Conservation (phyloP, 345 rosid genomes). For the Aethionema arabicum region DNA sequence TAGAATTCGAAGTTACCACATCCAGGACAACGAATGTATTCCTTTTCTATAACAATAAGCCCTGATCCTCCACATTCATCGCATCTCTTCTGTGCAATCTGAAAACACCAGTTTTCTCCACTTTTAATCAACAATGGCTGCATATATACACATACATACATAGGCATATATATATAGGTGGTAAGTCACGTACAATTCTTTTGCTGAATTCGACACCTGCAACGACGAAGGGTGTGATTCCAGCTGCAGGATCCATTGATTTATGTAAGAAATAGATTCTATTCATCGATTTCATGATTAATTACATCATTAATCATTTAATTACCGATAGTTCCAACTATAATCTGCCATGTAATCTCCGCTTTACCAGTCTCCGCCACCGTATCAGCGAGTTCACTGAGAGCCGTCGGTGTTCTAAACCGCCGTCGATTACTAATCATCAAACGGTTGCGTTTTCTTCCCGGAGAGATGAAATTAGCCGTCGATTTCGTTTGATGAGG, state of each 20-base stretch:
- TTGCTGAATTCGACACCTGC: conserved; percentile 94
- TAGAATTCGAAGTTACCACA: conserved; percentile 43
- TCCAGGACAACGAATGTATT: conserved; percentile 60
- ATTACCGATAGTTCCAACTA: conserved; percentile 68
- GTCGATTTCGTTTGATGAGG: conserved; percentile 35
- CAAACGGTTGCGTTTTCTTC: conserved; percentile 18
- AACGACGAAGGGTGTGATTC: conserved; percentile 67
- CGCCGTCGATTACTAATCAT: conserved; percentile 21
- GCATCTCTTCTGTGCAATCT: conserved; percentile 82
- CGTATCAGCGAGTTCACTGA: conserved; percentile 40
- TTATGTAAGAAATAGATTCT: conserved; percentile 16
- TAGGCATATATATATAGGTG: neutral
- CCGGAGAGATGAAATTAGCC: conserved; percentile 12
- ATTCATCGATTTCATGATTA: neutral
- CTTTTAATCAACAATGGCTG: neutral
- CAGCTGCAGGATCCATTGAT: conserved; percentile 68
- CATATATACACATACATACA: neutral
- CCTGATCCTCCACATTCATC: conserved; percentile 73
- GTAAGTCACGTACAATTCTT: conserved; percentile 55
- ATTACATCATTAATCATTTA: conserved; percentile 10
- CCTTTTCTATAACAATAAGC: conserved; percentile 55
- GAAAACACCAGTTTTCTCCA: conserved; percentile 31
- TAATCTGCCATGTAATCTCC: conserved; percentile 72
- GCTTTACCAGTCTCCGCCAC: conserved; percentile 43
- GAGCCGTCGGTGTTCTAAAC: conserved; percentile 33